Evolutionary conservation across 2,329 filamentous ascomycete species (phyloP).

Genomic region (Metarhizium robertsii): DNA sequence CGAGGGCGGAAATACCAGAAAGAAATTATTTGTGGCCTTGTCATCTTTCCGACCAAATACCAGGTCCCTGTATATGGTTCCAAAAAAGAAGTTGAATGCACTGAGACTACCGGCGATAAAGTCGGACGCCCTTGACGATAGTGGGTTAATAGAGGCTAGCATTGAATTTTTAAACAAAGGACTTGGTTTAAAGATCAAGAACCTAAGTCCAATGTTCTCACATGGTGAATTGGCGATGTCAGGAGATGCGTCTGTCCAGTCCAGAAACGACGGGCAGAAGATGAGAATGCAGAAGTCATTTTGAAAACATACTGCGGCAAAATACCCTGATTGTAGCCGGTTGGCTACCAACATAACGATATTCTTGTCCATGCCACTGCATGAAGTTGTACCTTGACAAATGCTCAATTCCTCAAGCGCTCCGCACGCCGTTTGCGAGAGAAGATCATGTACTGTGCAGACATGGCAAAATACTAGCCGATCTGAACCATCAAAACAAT

Average conservation of each 20-base stretch:
- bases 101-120: constrained; percentile 6
- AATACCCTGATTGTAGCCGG: constrained; percentile 24
- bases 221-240: too few relatives aligned
- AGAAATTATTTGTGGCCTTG: constrained; percentile 26
- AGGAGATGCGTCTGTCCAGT: neutral
- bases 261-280: constrained; percentile 22
- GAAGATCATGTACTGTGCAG: constrained; percentile 24
- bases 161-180: constrained; percentile 10
- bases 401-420: constrained; percentile 5
- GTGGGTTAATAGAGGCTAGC: constrained; percentile 15
- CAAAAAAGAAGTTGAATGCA: constrained; percentile 20
- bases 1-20: constrained; percentile 37
- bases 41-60: constrained; percentile 9
- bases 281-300: constrained; percentile 26
- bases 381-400: constrained; percentile 13
- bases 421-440: constrained; percentile 5
- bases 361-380: constrained; percentile 2
- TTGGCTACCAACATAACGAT: constrained; percentile 20
- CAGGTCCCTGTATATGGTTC: constrained; percentile 22
- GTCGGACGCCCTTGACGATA: neutral
- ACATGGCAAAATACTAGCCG: constrained; percentile 24
- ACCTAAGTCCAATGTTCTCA: constrained; percentile 19
- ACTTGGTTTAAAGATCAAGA: constrained; percentile 26
- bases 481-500: constrained; percentile 14
- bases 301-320: constrained; percentile 25